Percentiles rank a stretch among this genome's conserved stretches.
These are phyloP conservation scores for Catunica adiposa DNA, from an alignment of 2,329 filamentous ascomycete species.

Conservation along the genomic window DNA sequence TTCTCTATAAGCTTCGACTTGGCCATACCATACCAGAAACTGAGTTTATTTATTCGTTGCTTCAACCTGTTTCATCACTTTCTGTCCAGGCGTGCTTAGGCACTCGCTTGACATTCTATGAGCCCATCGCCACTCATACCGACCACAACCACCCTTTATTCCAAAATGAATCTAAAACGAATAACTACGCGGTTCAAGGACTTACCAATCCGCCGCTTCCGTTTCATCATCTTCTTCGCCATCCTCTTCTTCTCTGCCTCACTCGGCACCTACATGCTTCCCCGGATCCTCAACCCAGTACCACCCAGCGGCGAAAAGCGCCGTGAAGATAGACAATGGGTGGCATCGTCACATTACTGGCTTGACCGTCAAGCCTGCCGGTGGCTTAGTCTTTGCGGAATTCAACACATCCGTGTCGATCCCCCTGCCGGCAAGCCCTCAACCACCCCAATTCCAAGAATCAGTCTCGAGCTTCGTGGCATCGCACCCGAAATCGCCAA, in stretches of 20 bases:
- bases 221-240: constrained; percentile 26
- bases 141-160: not conserved
- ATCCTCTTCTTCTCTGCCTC: constrained; percentile 28
- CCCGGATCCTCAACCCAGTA: constrained; percentile 44
- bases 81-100: not conserved
- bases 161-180: not conserved
- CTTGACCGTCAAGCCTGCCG: constrained; percentile 59
- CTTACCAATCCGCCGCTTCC: constrained; percentile 28
- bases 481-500: constrained; percentile 15
- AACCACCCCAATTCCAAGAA: constrained; percentile 15
- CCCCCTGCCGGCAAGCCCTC: constrained; percentile 27
- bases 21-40: too few relatives aligned
- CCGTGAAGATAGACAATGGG: constrained; percentile 48
- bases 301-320: constrained; percentile 44
- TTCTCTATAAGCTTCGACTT: too few relatives aligned
- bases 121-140: not conserved
- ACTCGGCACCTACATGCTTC: constrained; percentile 34
- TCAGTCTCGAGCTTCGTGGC: constrained; percentile 22
- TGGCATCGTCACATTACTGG: constrained; percentile 55
- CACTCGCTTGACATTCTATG: not conserved
- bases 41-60: too few relatives aligned
- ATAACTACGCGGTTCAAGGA: not conserved
- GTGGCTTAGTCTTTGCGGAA: constrained; percentile 64
- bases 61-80: not conserved
- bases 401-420: constrained; percentile 53